These are phyloP conservation scores for Biscogniauxia sp. DNA, from an alignment of 2,329 filamentous ascomycete species.

Conservation along the genomic window DNA sequence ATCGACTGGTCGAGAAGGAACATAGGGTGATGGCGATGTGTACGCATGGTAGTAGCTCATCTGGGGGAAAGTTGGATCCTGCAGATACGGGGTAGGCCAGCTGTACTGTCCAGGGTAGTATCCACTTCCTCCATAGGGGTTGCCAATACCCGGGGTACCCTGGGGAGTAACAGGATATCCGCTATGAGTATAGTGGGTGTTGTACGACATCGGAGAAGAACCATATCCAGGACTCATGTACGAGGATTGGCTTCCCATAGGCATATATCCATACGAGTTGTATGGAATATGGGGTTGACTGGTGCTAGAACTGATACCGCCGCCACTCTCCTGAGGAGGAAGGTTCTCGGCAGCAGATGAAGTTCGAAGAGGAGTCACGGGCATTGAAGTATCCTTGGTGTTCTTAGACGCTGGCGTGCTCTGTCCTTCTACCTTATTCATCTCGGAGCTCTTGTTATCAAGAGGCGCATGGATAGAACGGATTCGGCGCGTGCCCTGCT, in stretches of 20 bases:
- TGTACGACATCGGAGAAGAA: slow-evolving; percentile 2
- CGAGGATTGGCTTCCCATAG: slow-evolving; percentile 6
- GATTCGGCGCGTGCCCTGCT: slow-evolving; percentile 3
- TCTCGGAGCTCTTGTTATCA: not conserved
- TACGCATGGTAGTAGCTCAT: slow-evolving; percentile 11
- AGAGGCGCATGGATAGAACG: not conserved
- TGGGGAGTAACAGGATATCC: slow-evolving; percentile 16
- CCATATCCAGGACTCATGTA: slow-evolving; percentile 7
- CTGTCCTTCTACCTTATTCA: not conserved
- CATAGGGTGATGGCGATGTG: slow-evolving; percentile 1
- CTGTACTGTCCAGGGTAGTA: slow-evolving; percentile 17
- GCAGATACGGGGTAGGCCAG: slow-evolving; percentile 29
- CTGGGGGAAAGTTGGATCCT: slow-evolving; percentile 19
- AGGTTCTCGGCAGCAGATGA: not conserved
- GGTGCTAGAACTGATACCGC: not conserved
- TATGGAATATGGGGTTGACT: not conserved
- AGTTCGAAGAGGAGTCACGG: slow-evolving; percentile 7
- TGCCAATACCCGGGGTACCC: slow-evolving; percentile 15
- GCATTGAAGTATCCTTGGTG: slow-evolving; percentile 4
- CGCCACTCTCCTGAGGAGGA: not conserved
- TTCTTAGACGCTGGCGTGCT: not conserved
- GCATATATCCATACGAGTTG: slow-evolving; percentile 5
- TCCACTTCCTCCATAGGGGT: slow-evolving; percentile 13
- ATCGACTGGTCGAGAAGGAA: not conserved
- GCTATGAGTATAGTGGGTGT: slow-evolving; percentile 1